Base-by-base conservation (phyloP, 371 early-diverging fungal genomes). In the Syncephalastrum racemosum region DNA sequence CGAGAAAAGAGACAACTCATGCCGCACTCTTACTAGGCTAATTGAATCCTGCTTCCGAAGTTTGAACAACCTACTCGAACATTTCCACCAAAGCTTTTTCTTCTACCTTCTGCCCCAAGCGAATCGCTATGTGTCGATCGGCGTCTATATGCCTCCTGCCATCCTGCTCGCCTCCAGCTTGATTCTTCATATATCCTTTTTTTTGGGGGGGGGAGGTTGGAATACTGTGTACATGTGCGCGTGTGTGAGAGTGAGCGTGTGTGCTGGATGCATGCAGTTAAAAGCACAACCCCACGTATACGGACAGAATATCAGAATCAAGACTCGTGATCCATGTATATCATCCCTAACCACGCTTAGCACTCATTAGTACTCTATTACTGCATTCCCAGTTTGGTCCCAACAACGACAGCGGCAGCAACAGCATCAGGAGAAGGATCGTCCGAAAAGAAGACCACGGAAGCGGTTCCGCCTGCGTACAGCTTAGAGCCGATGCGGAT, bases 1-100 rank as follows among this genome's bases (percentile, higher is more conserved):
- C 54, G 19, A n/a, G 46, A 14, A 51, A 46, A 46, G 14, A n/a
- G n/a, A n/a, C n/a, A 46, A 46, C 19, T 16, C 3, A 19, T 19
- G 20, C 18, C 31, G 19, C 50, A 24, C 3, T 31, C 27, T 22
- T 22, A 25, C 16, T 66, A 92, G 96, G 43, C 60, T 89, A 13
- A 63, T 95, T 3, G 98, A 98, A 65, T 86, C 90, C 0, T 77
- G 88, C 0, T 75, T 93, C 59, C 87, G 95, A 46, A 92, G 92
- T 57, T 71, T 95, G 50, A 96, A 93, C 78, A 97, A 97, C 67
- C 66, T 98, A 46, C 77, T 98, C 41, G 98, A 98, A 62, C 88
- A 92, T 55, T 83, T 98, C 31, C 98, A 98, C 62, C 97, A 97
- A 61, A 91, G 96, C 8, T 96, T 91, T 77, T 95, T 94, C 79